A percentile compares a stretch with the other conserved stretches of the same genome.
Conservation (phyloP, 129 eudicot species). For the Tanacetum coccineum region DNA sequence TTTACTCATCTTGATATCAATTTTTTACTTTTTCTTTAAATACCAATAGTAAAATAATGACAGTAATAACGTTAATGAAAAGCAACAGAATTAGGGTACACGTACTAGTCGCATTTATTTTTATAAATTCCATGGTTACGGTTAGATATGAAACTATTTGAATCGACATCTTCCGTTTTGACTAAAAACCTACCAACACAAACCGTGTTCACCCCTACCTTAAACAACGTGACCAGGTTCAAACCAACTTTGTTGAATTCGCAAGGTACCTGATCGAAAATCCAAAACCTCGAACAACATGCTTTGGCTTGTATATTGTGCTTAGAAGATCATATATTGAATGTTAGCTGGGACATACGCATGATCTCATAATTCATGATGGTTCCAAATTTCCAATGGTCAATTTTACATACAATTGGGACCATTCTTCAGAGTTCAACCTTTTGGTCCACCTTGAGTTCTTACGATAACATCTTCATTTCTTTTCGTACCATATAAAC, state of each 20-base stretch:
- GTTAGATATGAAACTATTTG: too few species aligned
- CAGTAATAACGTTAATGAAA: too few species aligned
- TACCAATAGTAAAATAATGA: too few species aligned
- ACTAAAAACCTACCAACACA: too few species aligned
- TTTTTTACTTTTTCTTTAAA: too few species aligned
- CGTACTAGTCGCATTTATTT: too few species aligned
- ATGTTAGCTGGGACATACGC: constrained; percentile 6
- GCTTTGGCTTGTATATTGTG: constrained; percentile 2
- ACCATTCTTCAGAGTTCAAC: constrained; percentile 3
- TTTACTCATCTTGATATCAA: too few species aligned
- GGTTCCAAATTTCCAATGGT: constrained; percentile 15
- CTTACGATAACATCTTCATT: not conserved
- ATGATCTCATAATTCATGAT: constrained; percentile 34
- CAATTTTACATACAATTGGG: constrained; percentile 25
- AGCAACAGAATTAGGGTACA: too few species aligned
- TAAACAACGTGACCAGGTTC: not conserved
- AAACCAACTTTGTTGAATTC: not conserved
- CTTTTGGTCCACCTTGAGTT: constrained; percentile 23
- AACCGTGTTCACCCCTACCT: not conserved
- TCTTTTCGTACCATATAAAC: not conserved
- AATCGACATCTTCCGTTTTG: too few species aligned
- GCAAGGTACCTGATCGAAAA: not conserved
- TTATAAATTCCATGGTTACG: too few species aligned
- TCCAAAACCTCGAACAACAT: not conserved
- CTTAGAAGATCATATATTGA: not conserved